Evolutionary conservation across 2,329 filamentous ascomycete genomes (phyloP).

Genomic region (Nothophaeocryptopus gaeumannii): DNA sequence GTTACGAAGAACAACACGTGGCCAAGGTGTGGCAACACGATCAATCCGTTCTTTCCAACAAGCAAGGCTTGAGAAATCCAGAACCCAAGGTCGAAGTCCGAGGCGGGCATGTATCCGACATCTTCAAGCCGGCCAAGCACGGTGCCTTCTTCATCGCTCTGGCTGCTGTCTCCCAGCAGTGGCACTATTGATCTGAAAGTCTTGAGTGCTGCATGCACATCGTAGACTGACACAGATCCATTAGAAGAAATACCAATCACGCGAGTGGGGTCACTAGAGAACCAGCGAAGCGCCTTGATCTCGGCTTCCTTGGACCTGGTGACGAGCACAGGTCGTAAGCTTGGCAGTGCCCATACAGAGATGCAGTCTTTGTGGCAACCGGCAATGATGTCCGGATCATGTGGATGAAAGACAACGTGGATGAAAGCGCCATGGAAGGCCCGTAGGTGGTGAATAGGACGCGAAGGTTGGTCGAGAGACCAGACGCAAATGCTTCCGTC

Average conservation of each 20-base stretch:
- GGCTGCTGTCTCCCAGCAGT: background rate
- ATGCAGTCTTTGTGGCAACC: conserved; percentile 13
- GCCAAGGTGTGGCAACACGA: conserved; percentile 22
- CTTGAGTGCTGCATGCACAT: conserved; percentile 11
- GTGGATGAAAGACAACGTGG: conserved; percentile 15
- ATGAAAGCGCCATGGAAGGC: conserved; percentile 18
- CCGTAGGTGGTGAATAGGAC: conserved; percentile 20
- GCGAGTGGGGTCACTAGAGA: conserved; percentile 4
- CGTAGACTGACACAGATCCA: conserved; percentile 12
- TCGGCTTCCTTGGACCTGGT: conserved; percentile 6
- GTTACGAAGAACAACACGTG: conserved; percentile 24
- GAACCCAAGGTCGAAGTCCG: conserved; percentile 10
- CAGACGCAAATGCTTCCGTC: conserved; percentile 26
- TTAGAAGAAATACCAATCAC: conserved; percentile 11
- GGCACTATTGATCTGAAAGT: conserved; percentile 1
- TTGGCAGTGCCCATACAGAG: conserved; percentile 13
- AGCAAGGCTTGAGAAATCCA: conserved; percentile 15
- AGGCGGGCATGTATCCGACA: conserved; percentile 12
- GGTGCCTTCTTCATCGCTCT: conserved; percentile 18
- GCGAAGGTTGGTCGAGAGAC: conserved; percentile 20
- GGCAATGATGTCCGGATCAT: conserved; percentile 14
- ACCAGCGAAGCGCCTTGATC: conserved; percentile 17
- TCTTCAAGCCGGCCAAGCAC: conserved; percentile 24
- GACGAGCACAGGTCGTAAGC: conserved; percentile 12
- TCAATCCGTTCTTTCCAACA: conserved; percentile 26